Percentiles rank a stretch among this genome's conserved stretches.
These are phyloP conservation scores for Lactifluus subvellereus DNA, from an alignment of 768 basidiomycete species.

Conservation along the genomic window DNA sequence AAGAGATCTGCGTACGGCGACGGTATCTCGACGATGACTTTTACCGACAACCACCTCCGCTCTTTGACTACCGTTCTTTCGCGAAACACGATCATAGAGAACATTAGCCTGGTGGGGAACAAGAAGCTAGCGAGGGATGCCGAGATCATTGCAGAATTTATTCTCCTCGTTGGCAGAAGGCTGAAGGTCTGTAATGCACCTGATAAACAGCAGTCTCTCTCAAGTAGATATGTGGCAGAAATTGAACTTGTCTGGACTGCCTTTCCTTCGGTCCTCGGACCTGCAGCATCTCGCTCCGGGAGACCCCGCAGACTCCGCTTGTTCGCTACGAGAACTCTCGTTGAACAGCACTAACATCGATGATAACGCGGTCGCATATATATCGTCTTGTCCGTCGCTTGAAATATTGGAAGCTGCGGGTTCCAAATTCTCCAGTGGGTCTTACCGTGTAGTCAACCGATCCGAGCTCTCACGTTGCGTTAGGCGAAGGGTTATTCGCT, in stretches of 20 bases:
- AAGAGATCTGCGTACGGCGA: slow-evolving; percentile 32
- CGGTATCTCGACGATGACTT: slow-evolving; percentile 46
- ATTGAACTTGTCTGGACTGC: slow-evolving; percentile 54
- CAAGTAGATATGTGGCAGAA: slow-evolving; percentile 34
- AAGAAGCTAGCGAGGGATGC: slow-evolving; percentile 44
- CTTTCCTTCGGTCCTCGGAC: slow-evolving; percentile 45
- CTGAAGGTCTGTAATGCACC: slow-evolving; percentile 17
- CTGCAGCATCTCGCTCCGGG: slow-evolving; percentile 44
- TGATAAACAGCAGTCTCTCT: not conserved
- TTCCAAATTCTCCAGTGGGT: slow-evolving; percentile 56
- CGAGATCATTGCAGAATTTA: slow-evolving; percentile 40
- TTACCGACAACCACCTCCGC: slow-evolving; percentile 46
- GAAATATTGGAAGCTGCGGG: slow-evolving; percentile 46
- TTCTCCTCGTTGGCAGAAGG: slow-evolving; percentile 50
- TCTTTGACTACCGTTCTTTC: slow-evolving; percentile 40
- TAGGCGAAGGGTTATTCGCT: slow-evolving; percentile 49
- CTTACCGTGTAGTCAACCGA: not conserved
- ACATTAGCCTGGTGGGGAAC: slow-evolving; percentile 59
- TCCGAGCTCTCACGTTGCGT: not conserved
- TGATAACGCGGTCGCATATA: slow-evolving; percentile 47
- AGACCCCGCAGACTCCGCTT: slow-evolving; percentile 29
- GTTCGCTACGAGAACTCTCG: slow-evolving; percentile 43
- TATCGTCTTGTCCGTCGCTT: slow-evolving; percentile 48
- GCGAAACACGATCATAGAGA: slow-evolving; percentile 38
- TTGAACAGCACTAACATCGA: slow-evolving; percentile 59